Conservation (phyloP, 148 eudicot species). For the Chenopodium quinoa region DNA sequence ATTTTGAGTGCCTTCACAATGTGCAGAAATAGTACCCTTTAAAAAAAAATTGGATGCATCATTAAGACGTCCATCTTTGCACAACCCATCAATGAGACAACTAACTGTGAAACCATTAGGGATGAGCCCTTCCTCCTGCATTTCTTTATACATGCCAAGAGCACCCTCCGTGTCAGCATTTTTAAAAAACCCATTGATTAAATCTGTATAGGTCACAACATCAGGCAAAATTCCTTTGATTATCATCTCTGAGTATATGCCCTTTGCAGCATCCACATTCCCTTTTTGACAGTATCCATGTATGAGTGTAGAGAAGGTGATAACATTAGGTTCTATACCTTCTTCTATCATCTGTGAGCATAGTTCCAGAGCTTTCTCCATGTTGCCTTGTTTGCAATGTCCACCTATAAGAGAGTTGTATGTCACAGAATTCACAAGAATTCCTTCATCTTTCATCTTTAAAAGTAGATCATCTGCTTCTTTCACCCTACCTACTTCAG, state of each 20-base stretch:
- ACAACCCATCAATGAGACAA: conserved; percentile 75
- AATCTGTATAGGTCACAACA: conserved; percentile 66
- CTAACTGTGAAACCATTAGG: conserved; percentile 64
- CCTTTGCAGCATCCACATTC: conserved; percentile 66
- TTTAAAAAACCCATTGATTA: conserved; percentile 78
- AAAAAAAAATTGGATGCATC: conserved; percentile 57
- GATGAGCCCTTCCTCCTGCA: conserved; percentile 52
- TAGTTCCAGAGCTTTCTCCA: conserved; percentile 63
- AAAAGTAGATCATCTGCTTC: conserved; percentile 53
- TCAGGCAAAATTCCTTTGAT: conserved; percentile 66
- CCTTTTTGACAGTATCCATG: conserved; percentile 58
- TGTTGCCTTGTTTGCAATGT: conserved; percentile 55
- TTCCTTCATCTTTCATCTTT: conserved; percentile 51
- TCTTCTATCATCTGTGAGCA: conserved; percentile 64
- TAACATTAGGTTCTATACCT: conserved; percentile 51
- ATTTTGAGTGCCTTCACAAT: conserved; percentile 21
- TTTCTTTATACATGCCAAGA: conserved; percentile 61
- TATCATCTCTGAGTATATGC: conserved; percentile 60
- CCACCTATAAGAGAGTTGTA: conserved; percentile 65
- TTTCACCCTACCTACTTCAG: conserved; percentile 48
- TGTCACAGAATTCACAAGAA: conserved; percentile 50
- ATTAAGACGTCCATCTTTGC: conserved; percentile 55
- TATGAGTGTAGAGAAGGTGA: conserved; percentile 67
- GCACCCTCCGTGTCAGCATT: conserved; percentile 50
- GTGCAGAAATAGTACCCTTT: conserved; percentile 27